Percentiles rank a stretch among this genome's conserved stretches.
Evolutionary conservation across 208 protist genomes (phyloP).

Genomic region (Chromosphaera perkinsii): DNA sequence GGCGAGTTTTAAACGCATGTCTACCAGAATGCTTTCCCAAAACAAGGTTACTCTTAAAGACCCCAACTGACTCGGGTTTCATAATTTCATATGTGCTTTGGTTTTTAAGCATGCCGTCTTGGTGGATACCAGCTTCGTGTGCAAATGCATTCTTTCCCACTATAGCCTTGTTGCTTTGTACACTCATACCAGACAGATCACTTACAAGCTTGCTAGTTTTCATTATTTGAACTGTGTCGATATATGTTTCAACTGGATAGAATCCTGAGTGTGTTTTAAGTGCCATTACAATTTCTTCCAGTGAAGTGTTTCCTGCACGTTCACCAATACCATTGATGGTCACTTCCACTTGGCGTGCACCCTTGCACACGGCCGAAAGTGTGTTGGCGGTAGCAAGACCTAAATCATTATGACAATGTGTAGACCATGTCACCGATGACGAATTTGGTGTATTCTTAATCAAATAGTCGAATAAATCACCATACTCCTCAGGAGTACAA

Average conservation of each 20-base stretch:
- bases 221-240: constrained; percentile 49
- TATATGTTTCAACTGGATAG: constrained; percentile 38
- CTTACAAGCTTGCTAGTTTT: constrained; percentile 44
- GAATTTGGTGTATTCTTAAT: constrained; percentile 35
- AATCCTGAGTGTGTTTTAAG: constrained; percentile 29
- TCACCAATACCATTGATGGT: constrained; percentile 65
- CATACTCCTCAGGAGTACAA: constrained; percentile 53
- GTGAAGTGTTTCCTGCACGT: constrained; percentile 55
- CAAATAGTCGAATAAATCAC: constrained; percentile 40
- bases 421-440: constrained; percentile 43
- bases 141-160: constrained; percentile 63
- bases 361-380: constrained; percentile 42
- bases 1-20: constrained; percentile 41
- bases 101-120: constrained; percentile 64
- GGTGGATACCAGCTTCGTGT: constrained; percentile 61
- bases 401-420: constrained; percentile 62
- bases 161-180: constrained; percentile 55
- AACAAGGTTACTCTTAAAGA: constrained; percentile 38
- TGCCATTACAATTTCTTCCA: constrained; percentile 57
- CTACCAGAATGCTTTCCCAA: constrained; percentile 55
- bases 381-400: constrained; percentile 59
- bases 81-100: constrained; percentile 61
- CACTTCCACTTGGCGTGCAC: constrained; percentile 54
- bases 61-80: constrained; percentile 43
- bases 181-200: constrained; percentile 45